Evolutionary conservation across 2,329 filamentous ascomycete genomes (phyloP).

Genomic region (Botryotinia calthae): DNA sequence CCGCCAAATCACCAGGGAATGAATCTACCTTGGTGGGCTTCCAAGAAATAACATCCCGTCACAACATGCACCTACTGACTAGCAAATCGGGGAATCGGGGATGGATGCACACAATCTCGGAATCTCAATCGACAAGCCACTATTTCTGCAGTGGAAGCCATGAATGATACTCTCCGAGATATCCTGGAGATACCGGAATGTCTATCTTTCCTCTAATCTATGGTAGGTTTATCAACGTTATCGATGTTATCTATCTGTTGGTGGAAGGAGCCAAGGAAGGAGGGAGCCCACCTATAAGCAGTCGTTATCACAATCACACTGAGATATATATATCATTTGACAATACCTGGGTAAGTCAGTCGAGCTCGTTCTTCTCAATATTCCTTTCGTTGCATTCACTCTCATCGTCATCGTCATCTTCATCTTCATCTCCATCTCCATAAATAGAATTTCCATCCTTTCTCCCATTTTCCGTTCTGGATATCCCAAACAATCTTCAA

Average conservation of each 20-base stretch:
- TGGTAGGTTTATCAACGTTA: background rate
- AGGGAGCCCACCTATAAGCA: background rate
- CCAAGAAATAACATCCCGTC: background rate
- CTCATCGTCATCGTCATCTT: background rate
- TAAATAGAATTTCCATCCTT: background rate
- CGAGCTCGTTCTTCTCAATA: background rate
- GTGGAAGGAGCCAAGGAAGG: background rate
- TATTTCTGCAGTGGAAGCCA: background rate
- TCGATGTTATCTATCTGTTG: slow-evolving; percentile 1
- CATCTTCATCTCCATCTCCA: background rate
- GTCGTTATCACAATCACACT: slow-evolving; percentile 1
- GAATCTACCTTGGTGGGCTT: background rate
- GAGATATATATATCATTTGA: background rate
- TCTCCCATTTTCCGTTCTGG: background rate
- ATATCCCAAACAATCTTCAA: background rate
- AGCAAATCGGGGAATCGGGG: background rate
- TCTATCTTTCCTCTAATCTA: background rate
- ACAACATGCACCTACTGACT: background rate
- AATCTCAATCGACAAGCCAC: background rate
- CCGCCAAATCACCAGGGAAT: background rate
- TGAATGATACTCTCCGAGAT: background rate
- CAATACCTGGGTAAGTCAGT: background rate
- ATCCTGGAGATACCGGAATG: background rate
- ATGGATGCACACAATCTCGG: background rate
- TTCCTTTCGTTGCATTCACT: background rate